Evolutionary conservation across 2,329 filamentous ascomycete species (phyloP), one percentile per base, ranked within the genome.

Genomic region (Colletotrichum echinochloae): DNA sequence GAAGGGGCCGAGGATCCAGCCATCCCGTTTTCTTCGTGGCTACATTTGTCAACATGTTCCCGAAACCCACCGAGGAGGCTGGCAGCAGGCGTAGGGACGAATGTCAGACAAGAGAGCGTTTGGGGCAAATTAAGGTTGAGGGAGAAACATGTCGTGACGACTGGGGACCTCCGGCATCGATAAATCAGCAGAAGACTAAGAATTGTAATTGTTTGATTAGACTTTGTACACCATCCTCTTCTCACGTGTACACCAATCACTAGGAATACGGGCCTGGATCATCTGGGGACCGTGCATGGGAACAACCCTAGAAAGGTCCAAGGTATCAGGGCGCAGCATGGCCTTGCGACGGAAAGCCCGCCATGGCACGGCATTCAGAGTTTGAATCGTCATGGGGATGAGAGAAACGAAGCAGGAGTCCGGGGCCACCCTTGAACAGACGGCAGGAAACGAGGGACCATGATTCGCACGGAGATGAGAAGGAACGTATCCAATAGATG

Each of bases 41-140:
- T 26, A 37, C 37, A 63, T 68, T 71, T 59, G 64, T 59, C 68
- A 37, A 63, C 30, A n/a, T 14, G 14, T 41, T 30, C 30, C 46
- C n/a, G n/a, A n/a, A n/a, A n/a, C n/a, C n/a, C 30, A 59, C 23
- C 41, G 52, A 49, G 4, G 44, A 39, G 35, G 14, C 23, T 46
- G 51, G 59, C 3, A 35, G 16, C 26, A 28, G 20, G 23, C 8
- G 14, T 30, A 33, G 35, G 59, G 68, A 68, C 26, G 64, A 68
- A 68, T 39, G 23, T 28, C 57, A 59, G 35, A 71, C 65, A 55
- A 41, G 30, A 37, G 16, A 59, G 16, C 51, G 68, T 71, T 71
- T 71, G 68, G 59, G 68, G 68, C 68, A 30, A 59, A 68, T 49
- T 49, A 68, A 46, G 52, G 44, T 54, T 35, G 46, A 28, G 41